phyloP scores from a whole-genome alignment of 2,329 filamentous ascomycete species.

The Paraphoma sp. region DNA sequence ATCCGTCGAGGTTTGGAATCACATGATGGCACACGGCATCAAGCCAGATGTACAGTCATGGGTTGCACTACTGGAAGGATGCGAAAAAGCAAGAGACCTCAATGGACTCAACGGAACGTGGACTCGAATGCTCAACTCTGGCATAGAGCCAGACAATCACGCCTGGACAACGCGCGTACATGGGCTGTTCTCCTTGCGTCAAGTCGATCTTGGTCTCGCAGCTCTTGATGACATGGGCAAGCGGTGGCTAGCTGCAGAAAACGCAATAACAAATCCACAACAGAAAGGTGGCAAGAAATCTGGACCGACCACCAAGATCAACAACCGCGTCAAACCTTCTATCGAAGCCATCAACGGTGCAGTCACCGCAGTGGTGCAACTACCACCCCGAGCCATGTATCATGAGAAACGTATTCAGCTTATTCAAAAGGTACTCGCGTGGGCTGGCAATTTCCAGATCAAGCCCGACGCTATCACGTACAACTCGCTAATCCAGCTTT shows the following conservation, averaged over 20 bases:
- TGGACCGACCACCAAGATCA: slow-evolving; percentile 27
- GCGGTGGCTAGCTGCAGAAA: slow-evolving; percentile 59
- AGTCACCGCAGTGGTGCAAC: slow-evolving; percentile 65
- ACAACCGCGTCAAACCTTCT: slow-evolving; percentile 63
- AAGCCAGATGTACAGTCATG: slow-evolving; percentile 70
- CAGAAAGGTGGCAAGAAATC: slow-evolving; percentile 17
- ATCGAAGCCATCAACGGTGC: slow-evolving; percentile 74
- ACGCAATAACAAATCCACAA: slow-evolving; percentile 14
- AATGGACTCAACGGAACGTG: slow-evolving; percentile 71
- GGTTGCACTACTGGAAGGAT: slow-evolving; percentile 76
- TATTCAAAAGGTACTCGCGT: slow-evolving; percentile 48
- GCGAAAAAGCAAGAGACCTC: slow-evolving; percentile 64
- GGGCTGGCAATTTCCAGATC: slow-evolving; percentile 54
- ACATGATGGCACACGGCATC: slow-evolving; percentile 61
- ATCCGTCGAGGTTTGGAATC: slow-evolving; percentile 64
- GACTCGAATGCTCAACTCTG: slow-evolving; percentile 65
- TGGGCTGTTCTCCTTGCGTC: slow-evolving; percentile 65
- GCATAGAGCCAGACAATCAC: slow-evolving; percentile 65
- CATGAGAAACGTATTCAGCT: slow-evolving; percentile 51
- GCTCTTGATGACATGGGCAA: slow-evolving; percentile 71
- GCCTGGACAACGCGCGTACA: slow-evolving; percentile 76
- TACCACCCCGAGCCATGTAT: slow-evolving; percentile 32
- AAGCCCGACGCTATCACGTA: slow-evolving; percentile 60
- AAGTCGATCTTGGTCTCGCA: slow-evolving; percentile 63
- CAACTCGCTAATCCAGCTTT: slow-evolving; percentile 71